Conservation (phyloP, 352 stramenopile genomes). For the Pythium apleroticum region DNA sequence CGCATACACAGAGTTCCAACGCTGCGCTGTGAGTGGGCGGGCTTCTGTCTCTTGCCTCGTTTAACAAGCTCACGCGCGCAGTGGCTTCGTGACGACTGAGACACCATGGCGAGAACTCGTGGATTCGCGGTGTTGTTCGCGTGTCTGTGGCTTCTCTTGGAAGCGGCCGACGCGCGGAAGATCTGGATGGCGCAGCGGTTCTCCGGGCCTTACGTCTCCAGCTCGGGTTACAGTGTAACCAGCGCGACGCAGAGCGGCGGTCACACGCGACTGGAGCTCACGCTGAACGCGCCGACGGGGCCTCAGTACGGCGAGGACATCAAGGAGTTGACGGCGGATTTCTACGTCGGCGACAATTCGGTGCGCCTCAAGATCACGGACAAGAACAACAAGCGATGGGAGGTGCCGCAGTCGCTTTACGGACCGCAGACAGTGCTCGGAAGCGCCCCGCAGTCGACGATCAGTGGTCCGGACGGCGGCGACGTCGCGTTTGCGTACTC, state of each 20-base stretch:
- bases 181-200: not conserved
- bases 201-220: conserved; percentile 30
- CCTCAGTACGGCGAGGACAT: conserved; percentile 37
- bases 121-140: not conserved
- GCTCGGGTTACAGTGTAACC: conserved; percentile 38
- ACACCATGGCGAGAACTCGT: not conserved
- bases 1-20: not conserved
- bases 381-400: conserved; percentile 50
- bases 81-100: not conserved
- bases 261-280: conserved; percentile 34
- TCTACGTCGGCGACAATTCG: conserved; percentile 38
- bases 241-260: conserved; percentile 29
- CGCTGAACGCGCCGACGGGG: conserved; percentile 26
- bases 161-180: not conserved
- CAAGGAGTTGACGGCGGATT: conserved; percentile 39
- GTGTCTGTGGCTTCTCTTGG: not conserved
- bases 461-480: not conserved
- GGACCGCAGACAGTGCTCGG: conserved; percentile 30
- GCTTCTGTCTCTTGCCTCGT: too few relatives aligned
- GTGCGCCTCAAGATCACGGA: conserved; percentile 57
- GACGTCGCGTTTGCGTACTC: conserved; percentile 31
- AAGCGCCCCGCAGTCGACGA: not conserved
- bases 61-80: not conserved
- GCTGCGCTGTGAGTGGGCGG: too few relatives aligned
- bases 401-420: conserved; percentile 43